Conservation (phyloP, 768 basidiomycete genomes). For the Naganishia vaughanmartiniae region DNA sequence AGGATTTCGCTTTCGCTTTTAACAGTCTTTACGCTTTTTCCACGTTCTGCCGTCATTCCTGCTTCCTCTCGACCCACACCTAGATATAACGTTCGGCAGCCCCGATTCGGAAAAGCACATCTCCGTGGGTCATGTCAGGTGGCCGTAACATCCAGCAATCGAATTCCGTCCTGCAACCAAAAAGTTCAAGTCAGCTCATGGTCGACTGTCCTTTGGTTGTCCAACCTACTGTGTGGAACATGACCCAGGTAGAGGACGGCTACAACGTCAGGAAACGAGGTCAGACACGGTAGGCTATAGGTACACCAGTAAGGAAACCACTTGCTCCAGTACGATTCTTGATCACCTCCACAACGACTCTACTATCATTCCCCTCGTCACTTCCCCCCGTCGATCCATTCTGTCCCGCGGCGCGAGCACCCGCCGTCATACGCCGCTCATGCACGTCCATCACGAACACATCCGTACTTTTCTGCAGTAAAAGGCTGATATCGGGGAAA, state of each 20-base stretch:
- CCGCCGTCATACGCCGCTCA: slow-evolving; percentile 34
- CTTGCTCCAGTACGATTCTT: slow-evolving; percentile 46
- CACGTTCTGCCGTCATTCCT: too few species aligned
- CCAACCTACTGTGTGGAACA: slow-evolving; percentile 22
- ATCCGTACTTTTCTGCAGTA: slow-evolving; percentile 44
- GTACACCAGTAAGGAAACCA: neutral
- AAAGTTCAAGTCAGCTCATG: neutral
- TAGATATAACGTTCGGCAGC: too few species aligned
- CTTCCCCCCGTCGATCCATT: too few species aligned
- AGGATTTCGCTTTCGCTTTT: too few species aligned
- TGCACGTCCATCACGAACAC: slow-evolving; percentile 48
- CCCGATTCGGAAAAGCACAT: too few species aligned
- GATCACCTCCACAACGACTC: slow-evolving; percentile 46
- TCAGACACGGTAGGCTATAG: neutral
- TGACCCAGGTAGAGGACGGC: slow-evolving; percentile 25
- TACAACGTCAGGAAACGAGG: neutral
- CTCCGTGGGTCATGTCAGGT: neutral
- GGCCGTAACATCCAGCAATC: neutral
- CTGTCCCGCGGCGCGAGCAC: neutral
- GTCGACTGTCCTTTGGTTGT: neutral
- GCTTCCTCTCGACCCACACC: too few species aligned
- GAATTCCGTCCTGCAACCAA: slow-evolving; percentile 4
- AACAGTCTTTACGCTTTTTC: too few species aligned
- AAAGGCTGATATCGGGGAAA: slow-evolving; percentile 41
- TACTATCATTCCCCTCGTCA: slow-evolving; percentile 9